Evolutionary conservation across 495 filamentous ascomycete genomes (phyloP).

Genomic region (Aspergillus campestris): DNA sequence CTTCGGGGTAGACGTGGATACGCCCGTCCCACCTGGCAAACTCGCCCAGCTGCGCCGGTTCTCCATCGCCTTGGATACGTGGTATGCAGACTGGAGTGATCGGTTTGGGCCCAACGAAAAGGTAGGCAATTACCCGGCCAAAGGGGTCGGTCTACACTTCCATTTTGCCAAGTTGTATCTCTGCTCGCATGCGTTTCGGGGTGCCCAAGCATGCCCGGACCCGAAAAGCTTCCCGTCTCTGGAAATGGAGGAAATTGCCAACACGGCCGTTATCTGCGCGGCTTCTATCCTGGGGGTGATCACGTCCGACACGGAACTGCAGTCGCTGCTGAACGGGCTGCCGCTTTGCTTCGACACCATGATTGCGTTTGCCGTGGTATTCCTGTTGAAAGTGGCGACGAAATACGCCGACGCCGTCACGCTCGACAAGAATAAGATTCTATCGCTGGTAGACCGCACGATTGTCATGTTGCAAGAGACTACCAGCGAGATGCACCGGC

Average conservation of each 20-base stretch:
- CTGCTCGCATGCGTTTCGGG: conserved; percentile 28
- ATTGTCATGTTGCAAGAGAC: conserved; percentile 17
- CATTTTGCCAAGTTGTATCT: conserved; percentile 30
- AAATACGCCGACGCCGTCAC: conserved; percentile 14
- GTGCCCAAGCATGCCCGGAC: conserved; percentile 6
- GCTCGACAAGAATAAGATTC: conserved; percentile 20
- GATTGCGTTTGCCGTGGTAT: conserved; percentile 29
- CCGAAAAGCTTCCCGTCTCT: conserved; percentile 6
- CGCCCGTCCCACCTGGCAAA: conserved; percentile 12
- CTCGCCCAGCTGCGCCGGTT: conserved; percentile 21
- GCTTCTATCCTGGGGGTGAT: conserved; percentile 25
- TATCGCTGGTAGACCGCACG: conserved; percentile 19
- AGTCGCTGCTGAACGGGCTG: conserved; percentile 23
- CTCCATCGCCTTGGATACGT: conserved; percentile 22
- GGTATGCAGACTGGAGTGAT: conserved; percentile 25
- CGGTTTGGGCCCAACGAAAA: conserved; percentile 15
- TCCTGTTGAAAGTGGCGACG: conserved; percentile 27
- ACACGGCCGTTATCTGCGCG: conserved; percentile 20
- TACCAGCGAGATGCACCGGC: conserved; percentile 18
- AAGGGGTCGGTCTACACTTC: conserved; percentile 24
- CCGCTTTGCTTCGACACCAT: conserved; percentile 29
- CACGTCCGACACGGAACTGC: conserved; percentile 19
- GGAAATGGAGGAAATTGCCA: conserved; percentile 25
- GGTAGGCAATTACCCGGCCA: conserved; percentile 23
- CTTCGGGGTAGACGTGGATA: conserved; percentile 31